Base-by-base conservation (phyloP, 2,329 filamentous ascomycete genomes). In the Thelonectria rubi region DNA sequence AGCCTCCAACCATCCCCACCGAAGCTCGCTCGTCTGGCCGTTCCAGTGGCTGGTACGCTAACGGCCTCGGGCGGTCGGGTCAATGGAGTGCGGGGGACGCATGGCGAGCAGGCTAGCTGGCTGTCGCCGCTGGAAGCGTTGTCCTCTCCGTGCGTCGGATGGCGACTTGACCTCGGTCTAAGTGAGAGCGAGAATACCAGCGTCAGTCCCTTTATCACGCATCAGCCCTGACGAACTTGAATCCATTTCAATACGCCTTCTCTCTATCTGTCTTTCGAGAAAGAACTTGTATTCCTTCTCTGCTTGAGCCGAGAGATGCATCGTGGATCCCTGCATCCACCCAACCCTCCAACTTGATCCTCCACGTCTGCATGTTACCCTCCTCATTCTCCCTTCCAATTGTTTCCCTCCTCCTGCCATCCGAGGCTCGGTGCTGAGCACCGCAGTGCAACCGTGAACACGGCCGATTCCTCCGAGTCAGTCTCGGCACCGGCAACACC, bases 51-150 rank as follows among this genome's bases (percentile, higher is more conserved):
- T 15, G 55, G 52, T 24, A 14, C 46, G 10, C 46, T 37, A 32
- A 47, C n/a, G 32, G 12, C 26, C 62, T 72, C 68, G 69, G 69
- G 54, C 49, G 55, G 60, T 72, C 70, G 70, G 70, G 69, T 56
- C 58, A 72, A 68, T 64, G 58, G 30, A 47, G 55, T 71, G 68
- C 70, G 70, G 68, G 65, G 67, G 55, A 53, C 49, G 43, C 32
- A 21, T 10, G 7, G 7, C 24, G 24, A 24, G 7, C 4, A 24
- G 24, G 24, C 24, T 24, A 24, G 24, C 7, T 4, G 7, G 24
- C 7, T 4, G 7, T 24, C 24, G 24, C 24, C 24, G 24, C 24
- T 24, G 4, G 24, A 24, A 24, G 24, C 7, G 24, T 24, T 24
- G 24, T 7, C 24, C 21, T 14, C 20, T 32, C 32, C 5, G 17